Evolutionary conservation across 2,329 filamentous ascomycete genomes (phyloP).

Genomic region (Fusarium sp.): DNA sequence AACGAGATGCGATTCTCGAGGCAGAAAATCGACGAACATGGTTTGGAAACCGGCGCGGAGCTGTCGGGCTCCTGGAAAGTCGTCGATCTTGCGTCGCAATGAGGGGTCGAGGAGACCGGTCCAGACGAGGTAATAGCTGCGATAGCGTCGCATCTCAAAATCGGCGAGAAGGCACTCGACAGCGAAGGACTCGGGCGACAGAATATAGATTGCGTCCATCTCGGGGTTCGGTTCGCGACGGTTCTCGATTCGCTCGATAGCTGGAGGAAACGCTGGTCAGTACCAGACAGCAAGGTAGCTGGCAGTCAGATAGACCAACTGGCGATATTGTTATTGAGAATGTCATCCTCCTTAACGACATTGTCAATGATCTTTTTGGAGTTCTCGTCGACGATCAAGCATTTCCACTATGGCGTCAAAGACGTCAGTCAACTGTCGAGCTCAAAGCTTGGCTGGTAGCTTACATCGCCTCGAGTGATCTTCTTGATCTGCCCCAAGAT

Average conservation of each 20-base stretch:
- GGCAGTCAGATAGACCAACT: constrained; percentile 65
- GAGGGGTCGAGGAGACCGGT: constrained; percentile 76
- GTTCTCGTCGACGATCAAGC: constrained; percentile 85
- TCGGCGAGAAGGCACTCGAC: constrained; percentile 95
- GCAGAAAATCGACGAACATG: constrained; percentile 87
- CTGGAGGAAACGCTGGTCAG: constrained; percentile 56
- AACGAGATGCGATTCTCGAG: constrained; percentile 88
- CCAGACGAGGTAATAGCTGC: constrained; percentile 84
- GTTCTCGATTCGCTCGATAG: constrained; percentile 94
- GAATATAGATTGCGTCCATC: constrained; percentile 94
- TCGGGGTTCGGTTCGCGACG: constrained; percentile 82
- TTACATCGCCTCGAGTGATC: constrained; percentile 83
- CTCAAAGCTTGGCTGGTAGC: constrained; percentile 38
- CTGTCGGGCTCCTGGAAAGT: constrained; percentile 72
- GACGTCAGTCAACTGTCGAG: constrained; percentile 24
- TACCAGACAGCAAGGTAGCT: constrained; percentile 5
- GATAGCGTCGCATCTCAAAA: constrained; percentile 85
- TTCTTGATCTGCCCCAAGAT: constrained; percentile 68
- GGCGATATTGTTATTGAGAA: constrained; percentile 94
- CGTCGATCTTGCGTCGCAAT: constrained; percentile 78
- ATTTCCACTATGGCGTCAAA: constrained; percentile 80
- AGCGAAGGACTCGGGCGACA: constrained; percentile 86
- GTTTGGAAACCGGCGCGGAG: constrained; percentile 84
- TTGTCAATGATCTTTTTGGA: constrained; percentile 90
- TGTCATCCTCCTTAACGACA: constrained; percentile 93